phyloP scores from a whole-genome alignment of 2,329 filamentous ascomycete species.

The Chaetomiaceae sp. region DNA sequence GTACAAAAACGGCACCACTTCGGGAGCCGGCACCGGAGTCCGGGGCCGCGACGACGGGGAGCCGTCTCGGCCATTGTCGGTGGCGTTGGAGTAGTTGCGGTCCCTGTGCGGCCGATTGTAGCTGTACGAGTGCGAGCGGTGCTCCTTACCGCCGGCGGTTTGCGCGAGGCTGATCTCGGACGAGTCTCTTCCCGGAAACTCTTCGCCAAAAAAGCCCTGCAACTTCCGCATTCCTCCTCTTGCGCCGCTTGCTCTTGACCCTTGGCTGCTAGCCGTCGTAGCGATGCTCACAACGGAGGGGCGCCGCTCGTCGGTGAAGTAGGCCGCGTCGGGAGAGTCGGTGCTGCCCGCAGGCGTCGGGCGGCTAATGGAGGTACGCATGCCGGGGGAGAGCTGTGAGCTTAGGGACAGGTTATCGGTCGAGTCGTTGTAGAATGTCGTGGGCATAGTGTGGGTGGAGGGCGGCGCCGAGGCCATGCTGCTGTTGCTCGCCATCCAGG shows the following conservation, averaged over 20 bases:
- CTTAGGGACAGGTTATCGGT: slow-evolving; percentile 61
- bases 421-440: slow-evolving; percentile 71
- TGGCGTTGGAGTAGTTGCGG: slow-evolving; percentile 75
- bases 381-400: slow-evolving; percentile 67
- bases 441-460: slow-evolving; percentile 36
- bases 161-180: slow-evolving; percentile 65
- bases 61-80: slow-evolving; percentile 66
- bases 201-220: slow-evolving; percentile 89
- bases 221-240: slow-evolving; percentile 75
- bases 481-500: slow-evolving; percentile 52
- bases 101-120: slow-evolving; percentile 60
- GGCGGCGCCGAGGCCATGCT: slow-evolving; percentile 33
- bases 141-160: slow-evolving; percentile 51
- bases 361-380: slow-evolving; percentile 48
- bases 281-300: slow-evolving; percentile 86
- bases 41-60: slow-evolving; percentile 76
- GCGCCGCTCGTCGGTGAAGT: slow-evolving; percentile 67
- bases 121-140: slow-evolving; percentile 60
- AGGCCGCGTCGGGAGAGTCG: slow-evolving; percentile 58
- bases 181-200: slow-evolving; percentile 69
- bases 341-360: slow-evolving; percentile 43
- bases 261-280: slow-evolving; percentile 74
- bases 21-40: slow-evolving; percentile 82
- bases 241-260: slow-evolving; percentile 69
- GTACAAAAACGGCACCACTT: slow-evolving; percentile 96